phyloP scores from a whole-genome alignment of 352 stramenopile genomes.

The Pythium dissimile region DNA sequence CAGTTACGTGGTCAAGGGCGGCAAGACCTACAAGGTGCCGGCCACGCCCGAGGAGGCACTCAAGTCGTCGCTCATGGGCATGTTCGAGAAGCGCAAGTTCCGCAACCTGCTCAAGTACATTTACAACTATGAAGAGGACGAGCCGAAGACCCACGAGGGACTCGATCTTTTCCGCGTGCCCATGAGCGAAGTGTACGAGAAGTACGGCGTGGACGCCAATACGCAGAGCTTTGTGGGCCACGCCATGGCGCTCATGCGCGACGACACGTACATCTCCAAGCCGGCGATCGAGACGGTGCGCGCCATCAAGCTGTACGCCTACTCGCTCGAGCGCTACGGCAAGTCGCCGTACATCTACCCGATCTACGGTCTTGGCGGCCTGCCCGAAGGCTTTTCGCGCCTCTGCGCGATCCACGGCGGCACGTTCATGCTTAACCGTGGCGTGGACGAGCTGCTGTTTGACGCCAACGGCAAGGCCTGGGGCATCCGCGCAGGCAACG shows the following conservation, averaged over 20 bases:
- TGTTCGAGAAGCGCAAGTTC: slow-evolving; percentile 99
- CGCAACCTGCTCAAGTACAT: slow-evolving; percentile 98
- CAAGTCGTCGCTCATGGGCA: slow-evolving; percentile 95
- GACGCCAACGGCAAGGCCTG: slow-evolving; percentile 92
- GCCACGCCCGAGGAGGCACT: slow-evolving; percentile 97
- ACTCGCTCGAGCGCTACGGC: slow-evolving; percentile 95
- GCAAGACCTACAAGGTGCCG: slow-evolving; percentile 97
- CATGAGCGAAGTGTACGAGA: slow-evolving; percentile 97
- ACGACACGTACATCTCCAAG: slow-evolving; percentile 85
- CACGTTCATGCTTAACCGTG: slow-evolving; percentile 99
- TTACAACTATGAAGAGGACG: slow-evolving; percentile 94
- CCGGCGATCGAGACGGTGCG: slow-evolving; percentile 93
- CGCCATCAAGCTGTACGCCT: slow-evolving; percentile 98
- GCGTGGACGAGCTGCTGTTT: slow-evolving; percentile 93
- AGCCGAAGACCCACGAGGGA: slow-evolving; percentile 89
- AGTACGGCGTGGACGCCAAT: slow-evolving; percentile 97
- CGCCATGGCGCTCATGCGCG: slow-evolving; percentile 97
- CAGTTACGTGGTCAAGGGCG: slow-evolving; percentile 97
- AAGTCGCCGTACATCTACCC: slow-evolving; percentile 99
- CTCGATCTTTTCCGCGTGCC: slow-evolving; percentile 95
- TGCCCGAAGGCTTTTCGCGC: slow-evolving; percentile 99
- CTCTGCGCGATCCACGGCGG: slow-evolving; percentile 98
- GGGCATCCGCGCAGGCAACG: slow-evolving; percentile 90
- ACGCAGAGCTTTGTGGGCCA: slow-evolving; percentile 99
- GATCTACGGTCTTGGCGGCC: slow-evolving; percentile 96